A percentile compares a stretch with the other conserved stretches of the same genome.
phyloP scores from a whole-genome alignment of 2,329 filamentous ascomycete genomes.

The Fusarium tuaranense region DNA sequence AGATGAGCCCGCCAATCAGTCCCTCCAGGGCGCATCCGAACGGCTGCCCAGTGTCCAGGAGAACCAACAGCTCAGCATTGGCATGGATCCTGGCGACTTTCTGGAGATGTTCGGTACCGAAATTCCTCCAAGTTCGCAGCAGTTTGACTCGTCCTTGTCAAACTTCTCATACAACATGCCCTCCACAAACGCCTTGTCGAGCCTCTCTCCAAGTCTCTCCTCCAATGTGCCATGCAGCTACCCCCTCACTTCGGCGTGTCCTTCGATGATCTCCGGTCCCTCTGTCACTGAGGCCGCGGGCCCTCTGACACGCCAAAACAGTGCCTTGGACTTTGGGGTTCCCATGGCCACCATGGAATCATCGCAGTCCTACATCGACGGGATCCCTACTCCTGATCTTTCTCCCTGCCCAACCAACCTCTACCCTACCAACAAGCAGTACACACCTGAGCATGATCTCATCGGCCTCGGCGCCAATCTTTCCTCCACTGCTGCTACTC shows the following conservation, averaged over 20 bases:
- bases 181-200: conserved; percentile 31
- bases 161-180: conserved; percentile 27
- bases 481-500: conserved; percentile 15
- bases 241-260: conserved; percentile 52
- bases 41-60: conserved; percentile 54
- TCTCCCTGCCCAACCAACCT: conserved; percentile 31
- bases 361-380: conserved; percentile 50
- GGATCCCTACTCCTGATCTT: conserved; percentile 29
- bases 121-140: conserved; percentile 32
- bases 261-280: conserved; percentile 57
- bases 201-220: conserved; percentile 9
- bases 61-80: conserved; percentile 46
- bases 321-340: conserved; percentile 48
- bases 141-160: conserved; percentile 35
- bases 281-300: conserved; percentile 53
- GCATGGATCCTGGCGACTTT: conserved; percentile 55
- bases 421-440: conserved; percentile 45
- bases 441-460: conserved; percentile 46
- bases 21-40: conserved; percentile 37
- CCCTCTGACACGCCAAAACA: conserved; percentile 59
- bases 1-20: conserved; percentile 46
- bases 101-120: conserved; percentile 47
- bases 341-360: conserved; percentile 55
- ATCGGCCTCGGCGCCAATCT: conserved; percentile 56
- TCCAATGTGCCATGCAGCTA: conserved; percentile 41